These are phyloP conservation scores for Terfezia claveryi DNA, from an alignment of 495 filamentous ascomycete genomes.

Conservation along the genomic window DNA sequence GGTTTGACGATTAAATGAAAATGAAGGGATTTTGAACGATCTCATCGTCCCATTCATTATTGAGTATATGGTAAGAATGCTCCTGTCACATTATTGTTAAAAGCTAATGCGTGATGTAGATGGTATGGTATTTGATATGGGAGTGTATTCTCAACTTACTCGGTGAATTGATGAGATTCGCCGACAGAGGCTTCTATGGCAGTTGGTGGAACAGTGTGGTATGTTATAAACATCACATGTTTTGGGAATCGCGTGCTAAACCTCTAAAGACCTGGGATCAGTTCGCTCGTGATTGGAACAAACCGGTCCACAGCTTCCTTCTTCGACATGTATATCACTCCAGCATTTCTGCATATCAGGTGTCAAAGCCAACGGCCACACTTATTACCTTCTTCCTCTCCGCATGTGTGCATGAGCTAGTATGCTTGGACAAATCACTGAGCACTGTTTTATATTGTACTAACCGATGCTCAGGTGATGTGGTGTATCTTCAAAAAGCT, in stretches of 20 bases:
- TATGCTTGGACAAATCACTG: too few species aligned
- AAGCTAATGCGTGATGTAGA: conserved; percentile 3
- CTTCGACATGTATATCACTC: conserved; percentile 55
- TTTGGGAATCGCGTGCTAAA: not conserved
- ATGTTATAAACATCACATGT: conserved; percentile 4
- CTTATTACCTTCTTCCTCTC: conserved; percentile 50
- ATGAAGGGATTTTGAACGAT: conserved; percentile 32
- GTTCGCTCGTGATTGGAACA: conserved; percentile 53
- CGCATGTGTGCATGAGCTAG: conserved; percentile 47
- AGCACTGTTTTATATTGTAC: too few species aligned
- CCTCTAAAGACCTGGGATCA: conserved; percentile 1
- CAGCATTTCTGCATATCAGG: conserved; percentile 44
- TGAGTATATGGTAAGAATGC: conserved; percentile 32
- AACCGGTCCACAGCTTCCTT: conserved; percentile 48
- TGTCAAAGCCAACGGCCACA: conserved; percentile 46
- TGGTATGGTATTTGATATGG: conserved; percentile 56
- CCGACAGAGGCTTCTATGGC: conserved; percentile 57
- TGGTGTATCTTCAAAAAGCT: conserved; percentile 56
- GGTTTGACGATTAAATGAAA: too few species aligned
- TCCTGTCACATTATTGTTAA: conserved; percentile 8
- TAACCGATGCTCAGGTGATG: conserved; percentile 28
- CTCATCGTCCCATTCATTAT: conserved; percentile 55
- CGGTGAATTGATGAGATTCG: conserved; percentile 49
- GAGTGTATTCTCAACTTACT: conserved; percentile 56
- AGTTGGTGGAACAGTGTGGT: conserved; percentile 42